Evolutionary conservation across 345 rosid genomes (phyloP).

Genomic region (Citrus sinensis): DVS_A1.0 CM039163.1:4608001-4608500

Average conservation of each 20-base stretch:
- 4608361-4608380: slow-evolving; percentile 5
- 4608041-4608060: slow-evolving; percentile 54
- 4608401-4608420: background rate
- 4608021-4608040: slow-evolving; percentile 57
- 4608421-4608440: slow-evolving; percentile 58
- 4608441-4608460: slow-evolving; percentile 82
- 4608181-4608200: slow-evolving; percentile 85
- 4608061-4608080: slow-evolving; percentile 76
- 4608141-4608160: slow-evolving; percentile 78
- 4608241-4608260: slow-evolving; percentile 64
- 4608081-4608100: slow-evolving; percentile 67
- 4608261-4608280: slow-evolving; percentile 68
- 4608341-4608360: slow-evolving; percentile 53
- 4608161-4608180: slow-evolving; percentile 74
- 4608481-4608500: slow-evolving; percentile 74
- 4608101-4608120: slow-evolving; percentile 71
- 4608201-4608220: slow-evolving; percentile 64
- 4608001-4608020: slow-evolving; percentile 65
- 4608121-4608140: slow-evolving; percentile 92
- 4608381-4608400: background rate
- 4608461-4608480: slow-evolving; percentile 72
- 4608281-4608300: slow-evolving; percentile 66
- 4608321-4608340: slow-evolving; percentile 90
- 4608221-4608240: slow-evolving; percentile 59
- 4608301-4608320: slow-evolving; percentile 71